phyloP scores from a whole-genome alignment of 768 basidiomycete genomes.

The Tylopilus subfusipes region DNA sequence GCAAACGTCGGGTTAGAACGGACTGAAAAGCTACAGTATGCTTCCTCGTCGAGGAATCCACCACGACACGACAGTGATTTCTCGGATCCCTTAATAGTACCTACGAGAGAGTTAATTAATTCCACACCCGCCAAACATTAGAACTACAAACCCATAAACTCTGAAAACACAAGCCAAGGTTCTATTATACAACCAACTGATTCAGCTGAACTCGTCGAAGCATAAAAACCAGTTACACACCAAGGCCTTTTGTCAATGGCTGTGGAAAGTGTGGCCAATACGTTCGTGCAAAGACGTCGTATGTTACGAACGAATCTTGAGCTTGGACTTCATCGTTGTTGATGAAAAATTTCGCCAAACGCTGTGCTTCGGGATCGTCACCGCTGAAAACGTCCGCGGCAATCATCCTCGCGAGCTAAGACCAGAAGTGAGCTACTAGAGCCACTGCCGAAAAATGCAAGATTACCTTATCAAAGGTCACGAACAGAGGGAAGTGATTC shows the following conservation, averaged over 20 bases:
- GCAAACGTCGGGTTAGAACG: conserved; percentile 56
- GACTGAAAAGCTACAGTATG: conserved; percentile 48
- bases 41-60: conserved; percentile 39
- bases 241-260: conserved; percentile 46
- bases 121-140: background rate
- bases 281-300: conserved; percentile 41
- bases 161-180: conserved; percentile 58
- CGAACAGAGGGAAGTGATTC: conserved; percentile 64
- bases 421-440: background rate
- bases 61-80: conserved; percentile 34
- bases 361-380: conserved; percentile 1
- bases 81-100: conserved; percentile 71
- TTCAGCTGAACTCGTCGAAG: background rate
- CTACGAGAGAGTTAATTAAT: conserved; percentile 20
- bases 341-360: conserved; percentile 14
- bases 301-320: conserved; percentile 38
- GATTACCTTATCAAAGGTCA: conserved; percentile 60
- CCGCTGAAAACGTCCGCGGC: conserved; percentile 20
- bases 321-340: conserved; percentile 12
- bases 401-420: conserved; percentile 26
- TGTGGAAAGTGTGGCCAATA: conserved; percentile 65
- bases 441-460: background rate
- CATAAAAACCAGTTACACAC: conserved; percentile 31
- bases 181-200: conserved; percentile 38
- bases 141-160: conserved; percentile 53